phyloP scores from a whole-genome alignment of 768 basidiomycete species.

The Lactarius sp. region DNA sequence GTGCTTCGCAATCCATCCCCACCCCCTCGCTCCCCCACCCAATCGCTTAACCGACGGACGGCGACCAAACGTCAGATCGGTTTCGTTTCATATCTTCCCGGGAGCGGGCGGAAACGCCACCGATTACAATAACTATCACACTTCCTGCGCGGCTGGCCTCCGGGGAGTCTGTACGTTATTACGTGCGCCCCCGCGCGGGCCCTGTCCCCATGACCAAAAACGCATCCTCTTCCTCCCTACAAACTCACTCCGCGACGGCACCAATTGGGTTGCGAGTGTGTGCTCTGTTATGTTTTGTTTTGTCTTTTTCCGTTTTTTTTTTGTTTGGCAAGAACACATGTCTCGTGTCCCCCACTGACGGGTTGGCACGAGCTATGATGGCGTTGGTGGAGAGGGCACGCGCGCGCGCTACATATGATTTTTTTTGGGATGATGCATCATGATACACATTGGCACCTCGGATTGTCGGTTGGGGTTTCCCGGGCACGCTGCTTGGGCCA shows the following conservation, averaged over 20 bases:
- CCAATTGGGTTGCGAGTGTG: neutral
- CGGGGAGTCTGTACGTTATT: conserved; percentile 14
- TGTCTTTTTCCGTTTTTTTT: neutral
- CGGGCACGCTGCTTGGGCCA: conserved; percentile 12
- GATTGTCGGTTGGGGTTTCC: conserved; percentile 7
- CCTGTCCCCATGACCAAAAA: conserved; percentile 20
- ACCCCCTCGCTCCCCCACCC: conserved; percentile 12
- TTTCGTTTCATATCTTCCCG: conserved; percentile 10
- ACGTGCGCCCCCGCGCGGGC: conserved; percentile 7
- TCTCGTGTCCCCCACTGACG: conserved; percentile 9
- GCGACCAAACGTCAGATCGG: conserved; percentile 20
- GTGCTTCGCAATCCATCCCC: conserved; percentile 5
- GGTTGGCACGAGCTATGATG: conserved; percentile 3
- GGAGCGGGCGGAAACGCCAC: conserved; percentile 19
- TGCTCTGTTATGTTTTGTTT: too few species aligned
- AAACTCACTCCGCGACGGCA: neutral
- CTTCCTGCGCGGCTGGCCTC: neutral
- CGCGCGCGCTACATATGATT: neutral
- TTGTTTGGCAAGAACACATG: neutral
- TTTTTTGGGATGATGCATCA: neutral
- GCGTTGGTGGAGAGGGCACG: neutral
- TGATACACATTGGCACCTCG: neutral
- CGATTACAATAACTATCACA: conserved; percentile 14
- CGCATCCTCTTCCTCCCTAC: neutral
- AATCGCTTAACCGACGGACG: conserved; percentile 17